A percentile compares a stretch with the other conserved stretches of the same genome.
phyloP scores from a whole-genome alignment of 192 early-diverging fungal species.

The Geranomyces michiganensis region DNA sequence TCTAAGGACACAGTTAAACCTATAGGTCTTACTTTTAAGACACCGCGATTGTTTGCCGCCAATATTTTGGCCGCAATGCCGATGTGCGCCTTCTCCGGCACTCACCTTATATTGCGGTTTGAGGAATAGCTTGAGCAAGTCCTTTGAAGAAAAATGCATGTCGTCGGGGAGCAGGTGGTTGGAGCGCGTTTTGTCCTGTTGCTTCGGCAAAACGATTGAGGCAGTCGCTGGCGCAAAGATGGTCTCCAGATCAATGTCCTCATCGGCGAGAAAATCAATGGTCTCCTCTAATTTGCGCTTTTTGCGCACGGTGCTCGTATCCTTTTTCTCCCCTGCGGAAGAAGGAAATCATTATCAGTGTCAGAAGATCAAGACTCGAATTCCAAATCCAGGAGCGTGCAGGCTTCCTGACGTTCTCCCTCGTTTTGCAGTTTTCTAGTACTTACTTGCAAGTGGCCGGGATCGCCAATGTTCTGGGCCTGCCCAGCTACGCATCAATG shows the following conservation, averaged over 20 bases:
- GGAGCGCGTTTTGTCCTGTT: conserved; percentile 45
- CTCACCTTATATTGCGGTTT: conserved; percentile 46
- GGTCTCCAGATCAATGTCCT: conserved; percentile 15
- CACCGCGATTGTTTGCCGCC: too few species aligned
- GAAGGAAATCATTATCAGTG: background rate
- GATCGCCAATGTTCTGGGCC: conserved; percentile 90
- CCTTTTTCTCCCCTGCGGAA: conserved; percentile 15
- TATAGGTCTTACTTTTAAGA: too few species aligned
- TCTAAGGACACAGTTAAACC: background rate
- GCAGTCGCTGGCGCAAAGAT: conserved; percentile 72
- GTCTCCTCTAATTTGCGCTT: conserved; percentile 24
- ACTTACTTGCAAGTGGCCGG: conserved; percentile 17
- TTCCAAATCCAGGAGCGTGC: background rate
- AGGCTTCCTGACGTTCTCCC: background rate
- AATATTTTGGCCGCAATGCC: too few species aligned
- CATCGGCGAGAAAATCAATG: conserved; percentile 28
- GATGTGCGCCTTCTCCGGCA: too few species aligned
- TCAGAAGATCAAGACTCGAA: background rate
- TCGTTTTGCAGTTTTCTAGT: background rate
- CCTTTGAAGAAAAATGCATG: conserved; percentile 69
- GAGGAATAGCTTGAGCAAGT: conserved; percentile 62
- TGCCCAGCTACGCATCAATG: conserved; percentile 83
- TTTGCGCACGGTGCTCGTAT: conserved; percentile 3
- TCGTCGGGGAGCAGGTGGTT: conserved; percentile 83
- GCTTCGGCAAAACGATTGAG: conserved; percentile 62